phyloP scores from a whole-genome alignment of 306 rosid genomes.

The Inga leiocalycina region DNA sequence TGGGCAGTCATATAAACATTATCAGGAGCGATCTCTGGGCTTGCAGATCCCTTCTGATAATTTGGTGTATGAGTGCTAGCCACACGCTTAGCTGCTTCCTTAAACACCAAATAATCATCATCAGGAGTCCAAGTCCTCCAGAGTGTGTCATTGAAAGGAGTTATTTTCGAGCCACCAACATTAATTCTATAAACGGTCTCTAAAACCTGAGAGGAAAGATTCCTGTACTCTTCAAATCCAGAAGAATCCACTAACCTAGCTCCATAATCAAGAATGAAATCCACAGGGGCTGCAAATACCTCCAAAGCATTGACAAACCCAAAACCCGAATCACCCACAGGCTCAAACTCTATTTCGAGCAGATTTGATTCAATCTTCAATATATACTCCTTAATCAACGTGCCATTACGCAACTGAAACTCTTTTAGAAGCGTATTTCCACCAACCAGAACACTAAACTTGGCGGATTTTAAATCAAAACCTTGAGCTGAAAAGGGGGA shows the following conservation, averaged over 20 bases:
- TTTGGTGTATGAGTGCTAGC: conserved; percentile 60
- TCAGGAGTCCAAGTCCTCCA: conserved; percentile 99
- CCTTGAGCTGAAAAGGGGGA: conserved; percentile 65
- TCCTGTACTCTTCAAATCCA: conserved; percentile 54
- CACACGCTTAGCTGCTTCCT: conserved; percentile 70
- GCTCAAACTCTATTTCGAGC: conserved; percentile 63
- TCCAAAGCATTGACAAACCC: conserved; percentile 84
- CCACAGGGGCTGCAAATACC: conserved; percentile 77
- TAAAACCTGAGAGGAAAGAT: conserved; percentile 68
- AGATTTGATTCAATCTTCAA: conserved; percentile 51
- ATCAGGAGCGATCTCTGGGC: conserved; percentile 79
- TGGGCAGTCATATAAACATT: conserved; percentile 87
- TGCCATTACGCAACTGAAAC: conserved; percentile 38
- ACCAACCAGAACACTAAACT: conserved; percentile 58
- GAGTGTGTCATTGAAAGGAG: conserved; percentile 89
- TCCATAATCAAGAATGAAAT: conserved; percentile 73
- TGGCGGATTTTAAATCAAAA: conserved; percentile 62
- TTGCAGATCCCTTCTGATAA: conserved; percentile 70
- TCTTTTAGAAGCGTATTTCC: conserved; percentile 41
- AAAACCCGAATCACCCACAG: conserved; percentile 53
- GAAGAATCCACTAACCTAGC: conserved; percentile 54
- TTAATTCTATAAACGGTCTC: conserved; percentile 88
- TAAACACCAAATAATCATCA: conserved; percentile 63
- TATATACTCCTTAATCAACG: conserved; percentile 62
- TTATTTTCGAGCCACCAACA: conserved; percentile 81